Percentiles rank a stretch among this genome's conserved stretches.
These are phyloP conservation scores for Vigna reflexopilosa DNA, from an alignment of 306 rosid genomes.

Conservation along the genomic window DNA sequence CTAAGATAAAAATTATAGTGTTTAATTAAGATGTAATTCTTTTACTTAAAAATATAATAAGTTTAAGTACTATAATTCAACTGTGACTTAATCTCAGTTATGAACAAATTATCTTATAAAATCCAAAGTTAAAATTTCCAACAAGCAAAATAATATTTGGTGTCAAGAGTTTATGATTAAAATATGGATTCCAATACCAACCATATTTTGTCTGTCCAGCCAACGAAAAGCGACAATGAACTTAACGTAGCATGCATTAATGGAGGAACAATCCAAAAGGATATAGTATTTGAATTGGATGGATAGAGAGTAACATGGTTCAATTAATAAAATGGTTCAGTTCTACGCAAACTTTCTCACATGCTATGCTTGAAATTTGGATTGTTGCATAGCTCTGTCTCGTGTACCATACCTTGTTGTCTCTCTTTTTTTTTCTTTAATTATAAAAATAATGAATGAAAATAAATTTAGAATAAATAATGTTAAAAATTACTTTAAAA, in stretches of 20 bases:
- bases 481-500: no score
- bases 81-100: no score
- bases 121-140: background rate
- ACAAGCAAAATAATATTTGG: background rate
- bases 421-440: background rate
- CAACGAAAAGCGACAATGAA: background rate
- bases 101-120: background rate
- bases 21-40: no score
- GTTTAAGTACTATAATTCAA: no score
- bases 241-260: background rate
- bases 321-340: background rate
- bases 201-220: background rate
- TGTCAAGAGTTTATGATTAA: background rate
- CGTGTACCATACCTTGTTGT: background rate
- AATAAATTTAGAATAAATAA: background rate
- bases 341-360: background rate
- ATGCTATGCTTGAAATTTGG: background rate
- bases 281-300: background rate
- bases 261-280: background rate
- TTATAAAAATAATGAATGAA: background rate
- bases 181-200: background rate
- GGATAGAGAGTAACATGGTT: background rate
- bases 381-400: background rate
- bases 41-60: no score
- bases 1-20: no score